A percentile compares a stretch with the other conserved stretches of the same genome.
These are phyloP conservation scores for Penicillium desertorum DNA, from an alignment of 495 filamentous ascomycete species.

Conservation along the genomic window DNA sequence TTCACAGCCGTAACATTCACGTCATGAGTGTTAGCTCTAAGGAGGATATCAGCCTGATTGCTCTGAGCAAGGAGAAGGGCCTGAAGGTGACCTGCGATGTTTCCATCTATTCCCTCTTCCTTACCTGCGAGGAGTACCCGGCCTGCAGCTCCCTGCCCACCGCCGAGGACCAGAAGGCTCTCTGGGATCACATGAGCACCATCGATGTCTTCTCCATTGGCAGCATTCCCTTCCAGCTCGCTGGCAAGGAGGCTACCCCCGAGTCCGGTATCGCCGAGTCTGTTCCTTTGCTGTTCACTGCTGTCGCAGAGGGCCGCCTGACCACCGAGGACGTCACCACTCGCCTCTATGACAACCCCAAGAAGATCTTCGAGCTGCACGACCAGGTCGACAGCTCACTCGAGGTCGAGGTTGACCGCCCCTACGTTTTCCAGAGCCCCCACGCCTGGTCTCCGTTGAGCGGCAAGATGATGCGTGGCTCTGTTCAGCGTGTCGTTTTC, in stretches of 20 bases:
- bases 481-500: slow-evolving; percentile 78
- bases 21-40: slow-evolving; percentile 79
- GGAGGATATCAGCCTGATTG: slow-evolving; percentile 79
- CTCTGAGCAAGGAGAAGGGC: slow-evolving; percentile 78
- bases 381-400: slow-evolving; percentile 73
- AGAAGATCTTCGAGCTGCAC: slow-evolving; percentile 83
- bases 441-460: slow-evolving; percentile 72
- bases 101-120: slow-evolving; percentile 76
- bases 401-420: slow-evolving; percentile 72
- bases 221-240: slow-evolving; percentile 78
- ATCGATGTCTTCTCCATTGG: slow-evolving; percentile 86
- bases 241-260: slow-evolving; percentile 57
- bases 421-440: slow-evolving; percentile 57
- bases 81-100: slow-evolving; percentile 85
- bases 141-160: slow-evolving; percentile 67
- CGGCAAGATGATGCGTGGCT: slow-evolving; percentile 67
- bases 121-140: slow-evolving; percentile 73
- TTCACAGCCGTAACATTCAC: slow-evolving; percentile 81
- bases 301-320: slow-evolving; percentile 71
- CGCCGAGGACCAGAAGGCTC: slow-evolving; percentile 67
- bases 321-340: slow-evolving; percentile 70
- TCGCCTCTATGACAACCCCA: slow-evolving; percentile 77
- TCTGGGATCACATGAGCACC: slow-evolving; percentile 74
- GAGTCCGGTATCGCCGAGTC: slow-evolving; percentile 72
- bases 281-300: slow-evolving; percentile 74